These are phyloP conservation scores for Amoebophrya sp. DNA, from an alignment of 169 alveolate genomes.

Conservation along the genomic window DNA sequence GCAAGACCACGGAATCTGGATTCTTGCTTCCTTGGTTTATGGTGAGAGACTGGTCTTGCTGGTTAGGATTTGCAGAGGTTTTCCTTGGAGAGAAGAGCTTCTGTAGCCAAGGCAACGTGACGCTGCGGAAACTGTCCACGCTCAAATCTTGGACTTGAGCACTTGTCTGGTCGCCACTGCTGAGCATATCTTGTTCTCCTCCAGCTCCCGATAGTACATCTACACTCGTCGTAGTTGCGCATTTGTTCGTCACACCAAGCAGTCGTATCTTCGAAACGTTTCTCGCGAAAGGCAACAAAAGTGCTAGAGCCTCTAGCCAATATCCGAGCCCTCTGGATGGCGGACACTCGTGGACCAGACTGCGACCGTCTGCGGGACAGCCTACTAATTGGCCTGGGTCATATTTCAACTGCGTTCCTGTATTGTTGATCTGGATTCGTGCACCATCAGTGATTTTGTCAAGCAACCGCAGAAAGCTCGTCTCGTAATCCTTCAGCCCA, in stretches of 20 bases:
- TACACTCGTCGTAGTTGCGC: no score
- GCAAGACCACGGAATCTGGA: neutral
- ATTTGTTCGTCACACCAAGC: slow-evolving; percentile 64
- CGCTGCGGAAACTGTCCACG: slow-evolving; percentile 49
- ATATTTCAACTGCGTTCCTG: slow-evolving; percentile 67
- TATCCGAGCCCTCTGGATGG: slow-evolving; percentile 61
- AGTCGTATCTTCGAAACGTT: slow-evolving; percentile 54
- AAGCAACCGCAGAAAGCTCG: slow-evolving; percentile 57
- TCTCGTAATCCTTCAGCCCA: slow-evolving; percentile 65
- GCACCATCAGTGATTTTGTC: slow-evolving; percentile 68
- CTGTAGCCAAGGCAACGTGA: slow-evolving; percentile 54
- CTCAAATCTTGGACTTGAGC: no score
- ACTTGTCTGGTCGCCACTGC: no score
- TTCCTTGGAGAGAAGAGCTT: slow-evolving; percentile 30
- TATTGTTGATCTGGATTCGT: slow-evolving; percentile 59
- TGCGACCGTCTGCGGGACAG: slow-evolving; percentile 51
- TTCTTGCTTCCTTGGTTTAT: neutral
- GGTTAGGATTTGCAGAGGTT: neutral
- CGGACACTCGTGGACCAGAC: slow-evolving; percentile 58
- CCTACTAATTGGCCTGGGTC: slow-evolving; percentile 72
- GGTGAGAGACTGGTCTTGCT: no score
- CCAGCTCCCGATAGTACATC: no score
- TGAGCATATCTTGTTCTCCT: no score
- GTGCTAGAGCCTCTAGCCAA: slow-evolving; percentile 59
- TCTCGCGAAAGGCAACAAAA: slow-evolving; percentile 61